Base-by-base conservation (phyloP, 495 filamentous ascomycete genomes). In the Sordaria brevicollis region DNA sequence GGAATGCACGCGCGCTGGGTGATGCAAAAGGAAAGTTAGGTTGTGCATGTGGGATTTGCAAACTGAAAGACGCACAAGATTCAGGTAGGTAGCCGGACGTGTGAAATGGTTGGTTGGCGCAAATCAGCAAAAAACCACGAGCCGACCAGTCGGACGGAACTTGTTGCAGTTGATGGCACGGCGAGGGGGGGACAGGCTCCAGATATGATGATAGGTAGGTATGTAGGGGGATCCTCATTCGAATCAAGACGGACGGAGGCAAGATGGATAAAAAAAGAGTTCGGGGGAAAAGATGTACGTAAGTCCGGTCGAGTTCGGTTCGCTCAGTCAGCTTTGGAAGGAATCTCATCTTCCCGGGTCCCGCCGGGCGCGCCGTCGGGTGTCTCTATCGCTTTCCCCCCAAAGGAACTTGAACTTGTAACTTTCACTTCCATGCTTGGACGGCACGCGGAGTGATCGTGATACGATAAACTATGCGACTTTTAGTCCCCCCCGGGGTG, bases 1-100 rank as follows among this genome's bases (percentile, higher is more conserved):
- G 80, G 79, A 80, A 82, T 81, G 81, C 74, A 79, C 78, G 81
- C 77, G 81, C 79, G 76, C 79, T 78, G 80, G 76, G 49, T 74
- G 74, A 74, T 76, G 74, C 76, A 75, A 75, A 74, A 69, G 76
- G 77, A 76, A 71, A 74, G 73, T 57, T 69, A 57, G 49, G 49
- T 57, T 72, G 67, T 80, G 79, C 78, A 81, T 79, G 57, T 77
- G 25, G 49, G 49, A 57, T 57, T 57, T 31, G 49, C 49, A 57
- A 57, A 57, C 49, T 57, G 49, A 57, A 57, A 31, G 25, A 57
- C 49, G 49, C 49, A 57, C 49, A 57, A 57, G 49, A 57, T 21
- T 31, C 25, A 31, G 25, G 25, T 57, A 57, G 49, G 49, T 57
- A 57, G 49, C 49, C 13, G 13, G 49, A 31, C 49, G 11, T 57